Base-by-base conservation (phyloP, 2,329 filamentous ascomycete genomes). In the Amauroascus niger region DNA sequence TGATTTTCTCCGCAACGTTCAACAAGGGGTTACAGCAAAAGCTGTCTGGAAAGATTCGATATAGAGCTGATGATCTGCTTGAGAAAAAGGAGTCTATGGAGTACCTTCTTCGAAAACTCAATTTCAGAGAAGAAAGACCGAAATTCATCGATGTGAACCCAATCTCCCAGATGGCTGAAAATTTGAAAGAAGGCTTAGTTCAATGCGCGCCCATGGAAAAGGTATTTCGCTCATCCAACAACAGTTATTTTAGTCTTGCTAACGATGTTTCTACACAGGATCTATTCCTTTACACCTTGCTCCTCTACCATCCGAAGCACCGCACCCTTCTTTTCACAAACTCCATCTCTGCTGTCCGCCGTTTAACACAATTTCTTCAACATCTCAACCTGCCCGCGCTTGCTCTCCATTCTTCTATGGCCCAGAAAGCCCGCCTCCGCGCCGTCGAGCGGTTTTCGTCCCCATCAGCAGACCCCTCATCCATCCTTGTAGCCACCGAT, bases 1-100 rank as follows among this genome's bases (percentile, higher is more conserved):
- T 98, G 0, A 88, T 98, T 18, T 98, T 98, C 69, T 97, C 93
- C 0, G 93, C 93, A 0, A 98, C 93, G 0, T 95, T 98, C 68
- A 87, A 95, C 66, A 91, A 90, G 64, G 84, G 84, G 0, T 73
- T 98, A 28, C 91, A 97, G 66, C 87, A 91, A 62, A 97, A 96
- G 68, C 78, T 98, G 11, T 82, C 87, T 1, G 86, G 88, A 24
- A 94, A 89, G 67, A 77, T 79, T 18, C 82, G 80, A 54, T 79
- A 74, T 59, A 65, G 63, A 6, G 71, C 70, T 33, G 72, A 76
- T 57, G 79, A 85, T 59, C 69, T 89, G 28, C 78, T 87, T 71
- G 81, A 77, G 62, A 81, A 88, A 54, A 81, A 84, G 58, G 83
- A 94, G 62, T 91, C 88, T 0, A 88, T 97, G 82, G 89, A 94